Evolutionary conservation across 139 green algal species (phyloP).

Genomic region (Edaphochlamys debaryana): DNA sequence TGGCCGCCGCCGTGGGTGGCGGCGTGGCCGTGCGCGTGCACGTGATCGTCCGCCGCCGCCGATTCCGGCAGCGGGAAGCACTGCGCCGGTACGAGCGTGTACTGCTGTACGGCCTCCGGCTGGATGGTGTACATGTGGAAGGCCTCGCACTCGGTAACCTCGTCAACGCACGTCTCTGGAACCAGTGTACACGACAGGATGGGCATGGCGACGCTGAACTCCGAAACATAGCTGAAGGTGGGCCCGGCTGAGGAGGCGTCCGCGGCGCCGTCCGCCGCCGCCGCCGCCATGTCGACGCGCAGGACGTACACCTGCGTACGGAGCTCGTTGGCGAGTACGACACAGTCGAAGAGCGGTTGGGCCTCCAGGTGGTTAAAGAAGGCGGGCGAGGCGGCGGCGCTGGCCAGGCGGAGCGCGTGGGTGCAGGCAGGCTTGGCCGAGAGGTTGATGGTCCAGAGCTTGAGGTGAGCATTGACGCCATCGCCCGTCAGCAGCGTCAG

Average conservation of each 20-base stretch:
- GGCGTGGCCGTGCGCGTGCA: neutral
- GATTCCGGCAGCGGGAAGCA: constrained; percentile 70
- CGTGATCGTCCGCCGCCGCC: neutral
- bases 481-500: constrained; percentile 57
- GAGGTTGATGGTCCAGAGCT: constrained; percentile 60
- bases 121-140: constrained; percentile 67
- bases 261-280: neutral
- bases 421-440: constrained; percentile 4
- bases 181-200: constrained; percentile 77
- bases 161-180: constrained; percentile 35
- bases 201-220: constrained; percentile 80
- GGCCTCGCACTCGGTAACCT: constrained; percentile 7
- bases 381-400: neutral
- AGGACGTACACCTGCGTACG: constrained; percentile 78
- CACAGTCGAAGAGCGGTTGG: constrained; percentile 52
- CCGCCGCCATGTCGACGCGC: constrained; percentile 46
- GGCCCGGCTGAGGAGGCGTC: no score
- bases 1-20: neutral
- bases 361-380: constrained; percentile 74
- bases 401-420: constrained; percentile 8
- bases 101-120: constrained; percentile 88
- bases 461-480: constrained; percentile 49
- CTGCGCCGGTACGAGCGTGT: constrained; percentile 69
- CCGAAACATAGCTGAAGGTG: constrained; percentile 72
- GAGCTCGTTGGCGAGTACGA: constrained; percentile 82